Evolutionary conservation across 2,329 filamentous ascomycete species (phyloP), one percentile per base, ranked within the genome.

Genomic region (Macrophomina tecta): DNA sequence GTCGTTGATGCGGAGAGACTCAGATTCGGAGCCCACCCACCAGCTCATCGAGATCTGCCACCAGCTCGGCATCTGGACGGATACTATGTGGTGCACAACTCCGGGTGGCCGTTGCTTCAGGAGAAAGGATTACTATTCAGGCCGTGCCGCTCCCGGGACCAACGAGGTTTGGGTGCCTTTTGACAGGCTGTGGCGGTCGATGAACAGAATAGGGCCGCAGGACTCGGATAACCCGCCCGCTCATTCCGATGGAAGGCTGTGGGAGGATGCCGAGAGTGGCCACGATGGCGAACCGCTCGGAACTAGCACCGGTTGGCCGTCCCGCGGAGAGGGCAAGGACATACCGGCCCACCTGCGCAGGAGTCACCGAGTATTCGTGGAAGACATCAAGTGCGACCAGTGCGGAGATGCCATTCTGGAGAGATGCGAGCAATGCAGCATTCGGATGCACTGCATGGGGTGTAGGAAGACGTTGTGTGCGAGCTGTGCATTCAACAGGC

Each of bases 91-190:
- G 86, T 88, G 86, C 72, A 85, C 86, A 16, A 87, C 84, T 4
- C 85, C 85, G 0, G 86, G 84, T 14, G 83, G 83, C 36, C 78
- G 86, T 68, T 88, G 86, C 72, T 85, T 83, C 69, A 79, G 86
- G 65, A 76, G 86, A 69, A 82, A 84, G 68, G 84, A 86, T 38
- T 88, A 88, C 74, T 84, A 86, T 61, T 81, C 82, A 11, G 84
- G 84, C 74, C 80, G 85, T 61, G 83, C 83, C 60, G 83, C 84
- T 0, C 84, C 85, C 58, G 84, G 84, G 51, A 83, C 83, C 18
- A 80, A 83, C 45, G 86, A 87, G 71, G 85, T 87, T 5, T 88
- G 85, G 85, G 86, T 87, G n/a, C 85, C 87, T 4, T 87, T 87
- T 70, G 86, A 88, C 74, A 79, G 86, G 62, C 74, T 87, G 52